Conservation (phyloP, 768 basidiomycete genomes). For the Megacollybia marginata region DNA sequence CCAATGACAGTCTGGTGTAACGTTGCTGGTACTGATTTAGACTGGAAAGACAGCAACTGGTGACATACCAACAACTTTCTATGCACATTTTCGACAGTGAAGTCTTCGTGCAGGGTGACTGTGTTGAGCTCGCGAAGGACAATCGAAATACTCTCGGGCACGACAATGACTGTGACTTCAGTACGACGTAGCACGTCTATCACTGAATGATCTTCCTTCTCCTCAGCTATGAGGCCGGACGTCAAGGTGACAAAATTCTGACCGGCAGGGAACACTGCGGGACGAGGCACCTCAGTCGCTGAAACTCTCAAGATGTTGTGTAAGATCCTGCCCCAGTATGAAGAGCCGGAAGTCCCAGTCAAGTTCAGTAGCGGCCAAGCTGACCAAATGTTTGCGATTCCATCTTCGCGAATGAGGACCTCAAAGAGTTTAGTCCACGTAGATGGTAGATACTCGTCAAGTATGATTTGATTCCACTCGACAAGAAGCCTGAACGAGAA, state of each 20-base stretch:
- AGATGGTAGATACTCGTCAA: slow-evolving; percentile 12
- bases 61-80: not conserved
- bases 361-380: slow-evolving; percentile 10
- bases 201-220: not conserved
- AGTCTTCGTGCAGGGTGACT: not conserved
- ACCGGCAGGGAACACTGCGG: not conserved
- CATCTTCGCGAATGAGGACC: slow-evolving; percentile 6
- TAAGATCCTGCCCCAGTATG: not conserved
- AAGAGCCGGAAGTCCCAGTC: not conserved
- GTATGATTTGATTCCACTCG: slow-evolving; percentile 12
- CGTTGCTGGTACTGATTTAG: too few species aligned
- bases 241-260: not conserved
- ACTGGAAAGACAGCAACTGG: not conserved
- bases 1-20: too few species aligned
- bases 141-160: too few species aligned
- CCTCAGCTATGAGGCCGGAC: not conserved
- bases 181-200: not conserved
- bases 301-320: not conserved
- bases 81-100: not conserved
- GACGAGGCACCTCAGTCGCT: not conserved
- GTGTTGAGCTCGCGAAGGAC: too few species aligned
- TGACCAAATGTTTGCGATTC: slow-evolving; percentile 8
- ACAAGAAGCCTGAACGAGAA: slow-evolving; percentile 10
- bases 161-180: not conserved
- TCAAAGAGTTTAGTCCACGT: slow-evolving; percentile 9